Evolutionary conservation across 2,329 filamentous ascomycete species (phyloP), one percentile per base, ranked within the genome.

Genomic region (Aschersonia sp.): DNA sequence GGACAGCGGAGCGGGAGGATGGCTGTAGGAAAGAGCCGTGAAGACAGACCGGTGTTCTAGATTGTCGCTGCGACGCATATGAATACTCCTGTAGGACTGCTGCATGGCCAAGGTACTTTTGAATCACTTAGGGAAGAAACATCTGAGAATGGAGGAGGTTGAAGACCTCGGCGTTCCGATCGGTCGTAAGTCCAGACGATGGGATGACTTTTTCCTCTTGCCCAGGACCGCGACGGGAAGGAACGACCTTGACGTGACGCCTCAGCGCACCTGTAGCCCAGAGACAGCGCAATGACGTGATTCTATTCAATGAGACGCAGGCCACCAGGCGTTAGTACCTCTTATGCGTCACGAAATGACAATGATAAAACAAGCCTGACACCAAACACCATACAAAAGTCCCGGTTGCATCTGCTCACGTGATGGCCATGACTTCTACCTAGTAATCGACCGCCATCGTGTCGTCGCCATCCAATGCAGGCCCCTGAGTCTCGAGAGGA

Each of bases 371-470:
- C 41, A 8, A 47, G n/a, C 5, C 43, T 22, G 32, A 22, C 40
- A 41, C 51, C 48, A 50, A 52, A 57, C 56, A 52, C 56, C 56
- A 44, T 51, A 45, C 52, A 52, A 48, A 32, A 48, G 45, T 40
- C 47, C 45, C 47, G 45, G 37, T 50, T 44, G 45, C 44, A 49
- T 41, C 43, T 40, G 44, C 22, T 11, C 37, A 37, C 37, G 6
- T 41, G n/a, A 29, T 45, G 4, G 42, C 5, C 2, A 30, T 35
- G 39, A 32, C 47, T 35, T 39, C 29, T 30, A 32, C 48, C 56
- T 47, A 63, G 52, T 54, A 67, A 52, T 77, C 81, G 57, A 88
- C 75, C 59, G 88, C 71, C 87, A 95, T 95, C 12, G 88, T 95
- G 69, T 97, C 90, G 62, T 97, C 87, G 8, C 85, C 89, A 55